Percentiles rank a stretch among this genome's conserved stretches.
Evolutionary conservation across 371 early-diverging fungal genomes (phyloP).

Genomic region (Mucor piriformis): DNA sequence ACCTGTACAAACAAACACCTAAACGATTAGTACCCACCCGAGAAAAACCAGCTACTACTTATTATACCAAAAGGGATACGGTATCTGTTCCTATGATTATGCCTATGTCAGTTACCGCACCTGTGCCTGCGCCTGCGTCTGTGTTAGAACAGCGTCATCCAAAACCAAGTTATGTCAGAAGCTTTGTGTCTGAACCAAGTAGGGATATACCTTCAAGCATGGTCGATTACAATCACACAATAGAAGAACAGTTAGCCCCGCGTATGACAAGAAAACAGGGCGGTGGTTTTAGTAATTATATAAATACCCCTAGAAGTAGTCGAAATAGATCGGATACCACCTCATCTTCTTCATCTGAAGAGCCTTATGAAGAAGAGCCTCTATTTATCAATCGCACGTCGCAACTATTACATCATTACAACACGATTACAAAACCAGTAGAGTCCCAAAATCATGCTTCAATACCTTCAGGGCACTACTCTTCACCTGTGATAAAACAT

Average conservation of each 20-base stretch:
- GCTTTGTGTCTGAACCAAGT: background rate
- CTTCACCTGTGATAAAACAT: background rate
- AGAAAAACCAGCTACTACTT: no score
- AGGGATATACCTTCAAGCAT: background rate
- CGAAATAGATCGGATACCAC: slow-evolving; percentile 6
- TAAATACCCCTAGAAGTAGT: background rate
- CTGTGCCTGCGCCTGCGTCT: no score
- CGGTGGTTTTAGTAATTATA: background rate
- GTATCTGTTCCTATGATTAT: no score
- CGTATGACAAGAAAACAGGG: background rate
- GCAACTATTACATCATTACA: no score
- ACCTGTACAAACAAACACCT: no score
- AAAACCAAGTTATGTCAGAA: background rate
- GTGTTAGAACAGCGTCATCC: no score
- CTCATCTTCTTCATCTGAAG: background rate
- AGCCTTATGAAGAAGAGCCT: slow-evolving; percentile 1
- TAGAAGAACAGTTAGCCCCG: background rate
- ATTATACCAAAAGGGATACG: no score
- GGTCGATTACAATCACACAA: no score
- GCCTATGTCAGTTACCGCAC: no score
- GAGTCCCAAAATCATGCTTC: background rate
- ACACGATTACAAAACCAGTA: background rate
- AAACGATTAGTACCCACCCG: no score
- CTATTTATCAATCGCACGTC: background rate
- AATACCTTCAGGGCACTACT: background rate